Conservation (phyloP, 1,139 yeast species). For the Lodderomyces parapsilosis region DNA sequence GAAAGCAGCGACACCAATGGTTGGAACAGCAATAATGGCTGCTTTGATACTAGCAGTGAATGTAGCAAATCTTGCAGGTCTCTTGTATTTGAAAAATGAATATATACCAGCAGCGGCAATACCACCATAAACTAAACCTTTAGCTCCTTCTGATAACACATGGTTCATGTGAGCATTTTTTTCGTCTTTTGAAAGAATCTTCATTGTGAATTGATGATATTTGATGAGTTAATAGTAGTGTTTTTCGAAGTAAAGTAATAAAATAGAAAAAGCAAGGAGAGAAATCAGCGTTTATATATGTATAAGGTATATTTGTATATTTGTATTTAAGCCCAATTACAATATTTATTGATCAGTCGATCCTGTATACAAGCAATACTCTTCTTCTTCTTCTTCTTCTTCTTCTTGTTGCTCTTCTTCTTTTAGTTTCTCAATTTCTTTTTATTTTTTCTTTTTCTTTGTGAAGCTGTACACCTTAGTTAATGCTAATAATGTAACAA, state of each 20-base stretch:
- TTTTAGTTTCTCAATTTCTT: not conserved
- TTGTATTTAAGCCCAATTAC: too few species aligned
- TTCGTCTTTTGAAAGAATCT: conserved; percentile 40
- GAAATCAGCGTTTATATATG: too few species aligned
- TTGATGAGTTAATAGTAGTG: too few species aligned
- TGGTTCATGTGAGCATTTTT: conserved; percentile 41
- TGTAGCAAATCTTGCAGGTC: conserved; percentile 31
- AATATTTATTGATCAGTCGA: not conserved
- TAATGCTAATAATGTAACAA: too few species aligned
- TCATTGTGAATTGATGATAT: conserved; percentile 25
- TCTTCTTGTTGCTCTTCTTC: not conserved
- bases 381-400: not conserved
- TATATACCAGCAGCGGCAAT: conserved; percentile 33
- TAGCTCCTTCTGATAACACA: conserved; percentile 37
- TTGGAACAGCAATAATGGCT: conserved; percentile 41
- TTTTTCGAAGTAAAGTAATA: too few species aligned
- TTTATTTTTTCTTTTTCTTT: too few species aligned
- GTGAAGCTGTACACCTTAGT: too few species aligned
- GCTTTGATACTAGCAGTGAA: conserved; percentile 43
- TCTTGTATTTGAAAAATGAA: conserved; percentile 33
- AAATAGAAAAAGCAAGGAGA: too few species aligned
- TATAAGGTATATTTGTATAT: too few species aligned
- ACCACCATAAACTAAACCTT: conserved; percentile 42
- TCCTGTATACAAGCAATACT: not conserved
- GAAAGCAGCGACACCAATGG: conserved; percentile 39